Base-by-base conservation (phyloP, 148 eudicot species). In the Rhododendron henanense region DNA sequence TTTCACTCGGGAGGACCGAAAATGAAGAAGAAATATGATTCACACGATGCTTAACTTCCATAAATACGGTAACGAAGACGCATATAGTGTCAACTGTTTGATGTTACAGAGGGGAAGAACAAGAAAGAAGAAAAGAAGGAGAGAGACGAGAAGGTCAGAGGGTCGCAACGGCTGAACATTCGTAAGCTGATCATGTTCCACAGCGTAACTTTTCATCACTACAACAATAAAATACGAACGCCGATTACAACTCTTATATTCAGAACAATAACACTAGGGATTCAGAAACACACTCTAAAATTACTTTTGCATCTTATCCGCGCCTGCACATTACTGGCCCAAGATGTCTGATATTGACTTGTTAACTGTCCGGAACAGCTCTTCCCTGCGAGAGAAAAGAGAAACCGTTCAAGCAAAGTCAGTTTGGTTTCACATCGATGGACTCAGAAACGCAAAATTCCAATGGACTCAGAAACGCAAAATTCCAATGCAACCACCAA, bases 301-400 rank as follows among this genome's bases (percentile, higher is more conserved):
- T 78, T 59, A 39, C 63, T 53, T 21, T 31, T 10, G 77, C 51
- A 28, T 57, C 83, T 87, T n/a, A 61, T 45, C 77, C 1, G 23
- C 28, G 41, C 39, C 76, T 69, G 44, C 85, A 78, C 37, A 85
- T 92, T 85, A 96, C 91, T 94, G 94, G 39, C 98, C 99, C 92
- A 97, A 87, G 85, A 97, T 88, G 71, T 93, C 94, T n/a, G 98
- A 87, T 83, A 95, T 77, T 33, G 92, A 92, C 88, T 93, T 91
- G 91, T 90, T 95, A 87, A 94, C 75, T 81, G 25, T 81, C 59
- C 84, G 88, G 79, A 93, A 78, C 87, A 95, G 84, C 84, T 94
- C 96, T 89, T 94, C 90, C 94, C 99, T 97, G 91, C 83, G 11
- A 67, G 16, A 79, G 16, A 71, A 82, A 73, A 78, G 23, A 86